Conservation (phyloP, 2,329 filamentous ascomycete genomes). For the Hypoxylon sp. region DNA sequence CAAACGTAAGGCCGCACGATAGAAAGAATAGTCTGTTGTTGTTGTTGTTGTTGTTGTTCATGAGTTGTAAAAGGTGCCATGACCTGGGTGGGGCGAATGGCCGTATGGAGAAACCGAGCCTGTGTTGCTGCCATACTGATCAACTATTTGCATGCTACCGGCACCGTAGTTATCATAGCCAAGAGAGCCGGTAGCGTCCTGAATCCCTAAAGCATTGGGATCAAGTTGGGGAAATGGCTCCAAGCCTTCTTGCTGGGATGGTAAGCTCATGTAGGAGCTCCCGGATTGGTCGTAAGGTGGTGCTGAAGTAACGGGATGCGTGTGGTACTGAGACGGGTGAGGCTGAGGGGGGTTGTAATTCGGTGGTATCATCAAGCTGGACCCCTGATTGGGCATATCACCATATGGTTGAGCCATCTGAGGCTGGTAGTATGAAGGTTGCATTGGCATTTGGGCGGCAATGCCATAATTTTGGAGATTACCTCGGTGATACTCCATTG, state of each 20-base stretch:
- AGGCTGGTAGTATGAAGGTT: slow-evolving; percentile 39
- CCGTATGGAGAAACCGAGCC: slow-evolving; percentile 55
- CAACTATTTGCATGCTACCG: slow-evolving; percentile 42
- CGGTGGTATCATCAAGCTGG: slow-evolving; percentile 39
- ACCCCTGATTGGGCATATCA: slow-evolving; percentile 31
- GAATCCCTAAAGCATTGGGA: slow-evolving; percentile 51
- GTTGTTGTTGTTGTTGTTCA: too few relatives aligned
- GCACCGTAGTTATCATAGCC: slow-evolving; percentile 48
- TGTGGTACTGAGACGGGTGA: slow-evolving; percentile 43
- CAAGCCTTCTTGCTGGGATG: slow-evolving; percentile 38
- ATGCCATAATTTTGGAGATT: slow-evolving; percentile 33
- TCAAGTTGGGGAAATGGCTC: slow-evolving; percentile 49
- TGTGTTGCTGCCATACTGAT: slow-evolving; percentile 50
- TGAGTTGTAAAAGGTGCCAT: slow-evolving; percentile 48
- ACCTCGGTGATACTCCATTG: slow-evolving; percentile 36
- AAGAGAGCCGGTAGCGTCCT: slow-evolving; percentile 44
- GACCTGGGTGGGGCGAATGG: slow-evolving; percentile 52
- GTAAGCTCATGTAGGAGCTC: slow-evolving; percentile 46
- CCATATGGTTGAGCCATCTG: slow-evolving; percentile 27
- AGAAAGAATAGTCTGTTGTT: slow-evolving; percentile 14
- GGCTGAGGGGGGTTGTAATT: slow-evolving; percentile 28
- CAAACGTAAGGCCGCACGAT: slow-evolving; percentile 29
- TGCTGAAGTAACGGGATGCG: slow-evolving; percentile 46
- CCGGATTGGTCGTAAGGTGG: slow-evolving; percentile 39
- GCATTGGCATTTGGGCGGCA: slow-evolving; percentile 32